Base-by-base conservation (phyloP, 2,329 filamentous ascomycete species). In the Allantophomopsis lycopodina region DNA sequence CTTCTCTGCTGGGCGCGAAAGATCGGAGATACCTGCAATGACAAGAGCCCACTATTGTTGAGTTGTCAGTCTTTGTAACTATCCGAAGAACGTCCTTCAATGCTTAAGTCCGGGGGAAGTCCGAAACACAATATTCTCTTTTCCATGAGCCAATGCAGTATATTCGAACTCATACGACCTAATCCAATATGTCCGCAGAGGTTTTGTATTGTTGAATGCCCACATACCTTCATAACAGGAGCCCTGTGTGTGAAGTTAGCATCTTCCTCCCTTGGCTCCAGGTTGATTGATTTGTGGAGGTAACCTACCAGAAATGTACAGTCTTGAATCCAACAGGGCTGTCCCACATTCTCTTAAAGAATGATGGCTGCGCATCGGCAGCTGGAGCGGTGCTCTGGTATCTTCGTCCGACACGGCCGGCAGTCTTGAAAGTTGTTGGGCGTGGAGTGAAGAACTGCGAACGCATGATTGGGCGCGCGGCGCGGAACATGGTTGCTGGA, bases 251-350 rank as follows among this genome's bases (percentile, higher is more conserved):
- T 44, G 44, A 42, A 49, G 42, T 42, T 45, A 46, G 44, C 40
- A 41, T 41, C 32, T 32, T 14, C 33, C 14, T 13, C 39, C 40
- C 37, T 32, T 15, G 23, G 21, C 32, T 10, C 23, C 7, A 4
- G 10, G 23, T 10, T 8, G 11, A 28, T 5, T 28, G 23, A 28
- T 12, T 28, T 8, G 8, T 28, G 10, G 23, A 28, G 11, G 5
- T 28, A 5, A 56, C 70, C 48, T 68, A 89, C 89, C 91, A 98
- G 68, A 98, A 98, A 64, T 98, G 91, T 54, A 98, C 91, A 46
- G 91, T 98, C 79, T 87, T 87, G 52, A 88, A 52, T 38, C 84
- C 84, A 48, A 88, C 63, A 46, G 83, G 82, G 60, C 81, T 86
- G 61, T 85, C 76, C 81, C 80, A 87, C 70, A 93, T 75, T 62